Evolutionary conservation across 1,139 yeast species (phyloP), one percentile per base, ranked within the genome.

Genomic region (Sugiyamaella sp.): DNA sequence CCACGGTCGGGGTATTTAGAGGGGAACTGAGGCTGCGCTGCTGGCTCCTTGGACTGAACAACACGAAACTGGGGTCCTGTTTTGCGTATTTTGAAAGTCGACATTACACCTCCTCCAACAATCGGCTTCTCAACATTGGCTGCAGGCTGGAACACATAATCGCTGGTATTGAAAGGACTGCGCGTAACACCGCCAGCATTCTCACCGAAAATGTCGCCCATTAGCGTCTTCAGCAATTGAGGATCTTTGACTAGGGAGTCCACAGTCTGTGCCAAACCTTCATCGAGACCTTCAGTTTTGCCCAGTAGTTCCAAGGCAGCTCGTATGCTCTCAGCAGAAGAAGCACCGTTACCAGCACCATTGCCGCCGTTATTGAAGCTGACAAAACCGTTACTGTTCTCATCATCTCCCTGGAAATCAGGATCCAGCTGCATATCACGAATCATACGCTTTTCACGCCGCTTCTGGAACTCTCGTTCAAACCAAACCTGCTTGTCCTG

Each of bases 401-500:
- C 43, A 14, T 32, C 35, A 32, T 35, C 46, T 5, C 46, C 21
- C 10, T 41, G 39, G 14, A 32, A n/a, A 10, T 43, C 37, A 5
- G 51, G 41, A 29, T 48, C 51, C 22, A 40, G 29, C 21, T 53
- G 54, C 49, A 39, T 51, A 12, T 64, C 65, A 22, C 71, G 60
- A 35, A 65, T 74, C 39, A 83, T 62, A 55, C 95, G 74, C 66
- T 83, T 82, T 56, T 78, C 79, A 63, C 81, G 80, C 40, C 97
- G 76, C 60, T 75, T 79, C 45, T 76, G 79, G 66, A 87, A 89
- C 68, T 89, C 96, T 4, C 75, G 75, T 45, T 85, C 86, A 40
- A 89, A 79, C 97, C 98, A 91, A 46, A 78, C 74, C n/a, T 72
- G 67, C 62, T 81, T 83, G 62, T 81, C 81, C 14, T 75, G 80